phyloP scores from a whole-genome alignment of 768 basidiomycete species.

The Serendipita sp. region DNA sequence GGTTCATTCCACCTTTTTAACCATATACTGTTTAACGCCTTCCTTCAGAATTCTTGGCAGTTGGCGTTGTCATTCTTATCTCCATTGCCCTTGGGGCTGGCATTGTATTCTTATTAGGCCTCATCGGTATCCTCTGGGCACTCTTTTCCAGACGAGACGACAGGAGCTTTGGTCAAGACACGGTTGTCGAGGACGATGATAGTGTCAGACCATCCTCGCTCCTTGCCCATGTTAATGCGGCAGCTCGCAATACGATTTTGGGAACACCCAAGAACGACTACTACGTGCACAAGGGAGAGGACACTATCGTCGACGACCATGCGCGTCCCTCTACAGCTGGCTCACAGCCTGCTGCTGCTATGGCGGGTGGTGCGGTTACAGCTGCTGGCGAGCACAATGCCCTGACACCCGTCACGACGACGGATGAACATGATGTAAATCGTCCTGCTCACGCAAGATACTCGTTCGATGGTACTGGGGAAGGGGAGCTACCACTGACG shows the following conservation, averaged over 20 bases:
- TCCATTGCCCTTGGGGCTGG: constrained; percentile 95
- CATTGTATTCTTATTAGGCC: constrained; percentile 70
- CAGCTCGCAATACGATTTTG: constrained; percentile 68
- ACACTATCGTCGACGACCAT: constrained; percentile 21
- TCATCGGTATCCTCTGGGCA: constrained; percentile 79
- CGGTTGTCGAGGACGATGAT: constrained; percentile 52
- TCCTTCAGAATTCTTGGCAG: constrained; percentile 61
- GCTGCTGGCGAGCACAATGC: constrained; percentile 64
- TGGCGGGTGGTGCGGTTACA: background rate
- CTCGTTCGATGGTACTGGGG: constrained; percentile 62
- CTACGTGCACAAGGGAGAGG: constrained; percentile 41
- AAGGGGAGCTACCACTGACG: constrained; percentile 57
- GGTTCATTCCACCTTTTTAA: constrained; percentile 19
- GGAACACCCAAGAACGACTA: constrained; percentile 27
- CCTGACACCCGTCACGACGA: constrained; percentile 28
- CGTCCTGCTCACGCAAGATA: constrained; percentile 67
- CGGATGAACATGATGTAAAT: constrained; percentile 44
- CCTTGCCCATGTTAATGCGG: constrained; percentile 80
- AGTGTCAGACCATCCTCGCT: constrained; percentile 71
- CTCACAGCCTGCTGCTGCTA: background rate
- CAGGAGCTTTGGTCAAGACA: constrained; percentile 27
- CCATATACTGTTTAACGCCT: constrained; percentile 6
- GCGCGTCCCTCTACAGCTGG: constrained; percentile 12
- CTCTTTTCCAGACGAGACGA: constrained; percentile 72
- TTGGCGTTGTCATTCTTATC: constrained; percentile 87